These are phyloP conservation scores for Populus euphratica DNA, from an alignment of 345 rosid genomes.

Conservation along the genomic window DNA sequence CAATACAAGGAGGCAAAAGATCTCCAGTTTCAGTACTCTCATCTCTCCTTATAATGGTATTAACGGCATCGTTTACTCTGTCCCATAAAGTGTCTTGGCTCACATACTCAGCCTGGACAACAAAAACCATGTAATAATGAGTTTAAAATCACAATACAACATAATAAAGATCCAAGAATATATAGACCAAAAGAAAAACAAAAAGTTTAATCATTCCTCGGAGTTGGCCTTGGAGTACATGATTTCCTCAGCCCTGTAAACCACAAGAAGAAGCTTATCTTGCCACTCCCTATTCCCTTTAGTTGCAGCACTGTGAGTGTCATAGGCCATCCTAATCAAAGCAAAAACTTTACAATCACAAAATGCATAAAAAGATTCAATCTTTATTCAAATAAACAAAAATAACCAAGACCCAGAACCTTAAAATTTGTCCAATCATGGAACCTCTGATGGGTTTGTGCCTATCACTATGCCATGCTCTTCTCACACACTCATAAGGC, in stretches of 20 bases:
- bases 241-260: conserved; percentile 85
- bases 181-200: conserved; percentile 7
- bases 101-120: conserved; percentile 68
- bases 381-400: background rate
- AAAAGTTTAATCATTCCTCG: conserved; percentile 48
- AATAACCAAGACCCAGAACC: conserved; percentile 45
- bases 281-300: conserved; percentile 91
- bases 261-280: conserved; percentile 81
- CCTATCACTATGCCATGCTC: conserved; percentile 98
- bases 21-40: conserved; percentile 76
- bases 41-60: conserved; percentile 87
- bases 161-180: conserved; percentile 19
- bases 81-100: conserved; percentile 79
- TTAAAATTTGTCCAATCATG: conserved; percentile 84
- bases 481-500: conserved; percentile 88
- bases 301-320: conserved; percentile 56
- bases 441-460: conserved; percentile 89
- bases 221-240: conserved; percentile 97
- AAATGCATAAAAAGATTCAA: conserved; percentile 13
- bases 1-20: conserved; percentile 95
- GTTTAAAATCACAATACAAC: background rate
- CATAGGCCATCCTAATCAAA: conserved; percentile 64
- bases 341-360: conserved; percentile 20
- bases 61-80: conserved; percentile 83
- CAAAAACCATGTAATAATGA: conserved; percentile 1